These are phyloP conservation scores for Globisporangium barbulae DNA, from an alignment of 352 stramenopile species.

Conservation along the genomic window DNA sequence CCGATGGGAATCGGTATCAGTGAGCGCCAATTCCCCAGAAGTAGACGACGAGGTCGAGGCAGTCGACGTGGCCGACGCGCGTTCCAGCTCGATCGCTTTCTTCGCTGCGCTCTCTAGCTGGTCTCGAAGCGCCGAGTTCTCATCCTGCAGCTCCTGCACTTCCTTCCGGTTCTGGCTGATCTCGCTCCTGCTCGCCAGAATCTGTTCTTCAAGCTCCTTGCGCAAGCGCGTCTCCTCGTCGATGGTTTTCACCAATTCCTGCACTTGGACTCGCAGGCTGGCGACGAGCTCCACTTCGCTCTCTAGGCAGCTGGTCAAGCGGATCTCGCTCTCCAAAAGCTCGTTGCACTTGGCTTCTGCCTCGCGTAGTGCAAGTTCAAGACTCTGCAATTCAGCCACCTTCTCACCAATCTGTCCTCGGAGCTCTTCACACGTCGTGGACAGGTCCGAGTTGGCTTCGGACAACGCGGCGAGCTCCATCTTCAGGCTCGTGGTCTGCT, in stretches of 20 bases:
- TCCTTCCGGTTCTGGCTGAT: slow-evolving; percentile 53
- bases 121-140: slow-evolving; percentile 47
- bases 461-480: slow-evolving; percentile 41
- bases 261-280: slow-evolving; percentile 45
- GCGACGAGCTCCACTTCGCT: slow-evolving; percentile 36
- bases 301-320: slow-evolving; percentile 35
- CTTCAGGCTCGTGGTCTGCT: slow-evolving; percentile 41
- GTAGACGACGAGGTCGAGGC: slow-evolving; percentile 24
- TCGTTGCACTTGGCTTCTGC: slow-evolving; percentile 51
- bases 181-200: slow-evolving; percentile 46
- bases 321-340: slow-evolving; percentile 47
- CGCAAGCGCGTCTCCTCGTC: slow-evolving; percentile 33
- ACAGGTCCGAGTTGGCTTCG: slow-evolving; percentile 49
- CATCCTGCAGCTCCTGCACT: slow-evolving; percentile 44
- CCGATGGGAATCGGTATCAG: slow-evolving; percentile 20
- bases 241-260: slow-evolving; percentile 37
- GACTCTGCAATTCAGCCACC: slow-evolving; percentile 22
- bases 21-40: slow-evolving; percentile 15
- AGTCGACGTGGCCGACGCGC: slow-evolving; percentile 32
- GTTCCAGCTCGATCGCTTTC: slow-evolving; percentile 44
- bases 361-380: slow-evolving; percentile 36
- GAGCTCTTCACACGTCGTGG: slow-evolving; percentile 34
- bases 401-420: slow-evolving; percentile 34
- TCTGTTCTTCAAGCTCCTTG: slow-evolving; percentile 34
- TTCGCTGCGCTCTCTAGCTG: slow-evolving; percentile 49